Percentiles rank a stretch among this genome's conserved stretches.
phyloP scores from a whole-genome alignment of 495 filamentous ascomycete species.

The Evansstolkia leycettana region DNA sequence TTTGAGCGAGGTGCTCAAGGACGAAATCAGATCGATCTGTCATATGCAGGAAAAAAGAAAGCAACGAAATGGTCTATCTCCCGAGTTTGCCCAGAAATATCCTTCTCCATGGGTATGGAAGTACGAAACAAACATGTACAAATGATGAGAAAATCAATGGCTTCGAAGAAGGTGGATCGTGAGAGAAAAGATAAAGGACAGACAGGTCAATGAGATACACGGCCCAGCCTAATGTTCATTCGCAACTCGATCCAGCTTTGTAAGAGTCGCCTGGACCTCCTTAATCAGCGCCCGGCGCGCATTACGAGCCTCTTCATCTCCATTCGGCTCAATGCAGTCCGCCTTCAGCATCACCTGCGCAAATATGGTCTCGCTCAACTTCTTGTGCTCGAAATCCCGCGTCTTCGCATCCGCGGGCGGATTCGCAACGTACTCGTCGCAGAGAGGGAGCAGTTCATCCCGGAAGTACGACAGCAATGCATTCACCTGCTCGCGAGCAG shows the following conservation, averaged over 20 bases:
- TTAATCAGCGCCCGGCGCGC: constrained; percentile 64
- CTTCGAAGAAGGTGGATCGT: too few species aligned
- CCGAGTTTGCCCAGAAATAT: too few species aligned
- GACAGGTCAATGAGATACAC: too few species aligned
- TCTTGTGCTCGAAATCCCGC: constrained; percentile 65
- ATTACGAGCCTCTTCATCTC: constrained; percentile 48
- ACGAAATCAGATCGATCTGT: too few species aligned
- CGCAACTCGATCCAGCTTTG: constrained; percentile 40
- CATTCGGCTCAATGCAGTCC: constrained; percentile 67
- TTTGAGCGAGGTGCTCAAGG: too few species aligned
- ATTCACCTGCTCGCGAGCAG: constrained; percentile 59
- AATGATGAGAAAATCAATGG: too few species aligned
- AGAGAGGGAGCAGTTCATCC: constrained; percentile 52
- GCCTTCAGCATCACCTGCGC: constrained; percentile 74
- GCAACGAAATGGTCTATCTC: too few species aligned
- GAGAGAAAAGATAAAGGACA: too few species aligned
- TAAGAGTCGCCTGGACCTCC: constrained; percentile 56
- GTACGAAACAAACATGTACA: too few species aligned
- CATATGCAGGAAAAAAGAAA: too few species aligned
- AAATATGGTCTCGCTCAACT: constrained; percentile 72
- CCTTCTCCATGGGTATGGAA: too few species aligned
- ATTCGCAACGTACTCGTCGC: constrained; percentile 45
- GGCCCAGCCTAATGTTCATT: too few species aligned
- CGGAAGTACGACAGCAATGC: constrained; percentile 55
- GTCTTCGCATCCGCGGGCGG: constrained; percentile 63